Percentiles rank a stretch among this genome's conserved stretches.
Evolutionary conservation across 768 basidiomycete genomes (phyloP).

Genomic region (Rhizopogon vesiculosus): DNA sequence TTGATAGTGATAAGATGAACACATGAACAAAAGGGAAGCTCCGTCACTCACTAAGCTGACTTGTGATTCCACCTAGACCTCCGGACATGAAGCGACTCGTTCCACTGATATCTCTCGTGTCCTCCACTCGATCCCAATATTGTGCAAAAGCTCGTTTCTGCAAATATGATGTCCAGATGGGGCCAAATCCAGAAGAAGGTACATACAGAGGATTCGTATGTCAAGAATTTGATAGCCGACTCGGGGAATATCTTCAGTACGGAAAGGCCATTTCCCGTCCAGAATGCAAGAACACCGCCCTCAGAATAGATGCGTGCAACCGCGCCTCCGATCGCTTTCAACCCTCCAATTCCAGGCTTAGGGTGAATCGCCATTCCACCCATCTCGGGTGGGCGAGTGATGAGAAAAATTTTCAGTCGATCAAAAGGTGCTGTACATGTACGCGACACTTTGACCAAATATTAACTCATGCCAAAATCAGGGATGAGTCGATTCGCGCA

Average conservation of each 20-base stretch:
- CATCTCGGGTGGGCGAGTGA: slow-evolving; percentile 79
- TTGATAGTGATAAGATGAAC: slow-evolving; percentile 27
- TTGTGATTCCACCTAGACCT: slow-evolving; percentile 91
- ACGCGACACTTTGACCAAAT: slow-evolving; percentile 70
- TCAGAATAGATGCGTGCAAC: slow-evolving; percentile 81
- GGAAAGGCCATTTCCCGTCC: slow-evolving; percentile 96
- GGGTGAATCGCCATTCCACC: slow-evolving; percentile 46
- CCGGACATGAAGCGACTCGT: slow-evolving; percentile 92
- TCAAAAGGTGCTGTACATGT: slow-evolving; percentile 98
- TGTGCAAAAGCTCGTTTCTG: slow-evolving; percentile 94
- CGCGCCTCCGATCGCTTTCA: slow-evolving; percentile 66
- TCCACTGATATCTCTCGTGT: slow-evolving; percentile 84
- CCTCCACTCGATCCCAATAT: slow-evolving; percentile 88
- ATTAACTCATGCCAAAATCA: not conserved
- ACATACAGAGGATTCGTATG: slow-evolving; percentile 90
- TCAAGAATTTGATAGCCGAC: slow-evolving; percentile 97
- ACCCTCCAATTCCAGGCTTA: slow-evolving; percentile 43
- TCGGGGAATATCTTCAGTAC: slow-evolving; percentile 96
- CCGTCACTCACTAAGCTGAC: slow-evolving; percentile 73
- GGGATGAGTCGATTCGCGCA: slow-evolving; percentile 30
- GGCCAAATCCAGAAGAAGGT: slow-evolving; percentile 10
- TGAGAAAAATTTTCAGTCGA: slow-evolving; percentile 92
- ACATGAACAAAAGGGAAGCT: slow-evolving; percentile 3
- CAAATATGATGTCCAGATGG: slow-evolving; percentile 11
- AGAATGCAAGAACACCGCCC: slow-evolving; percentile 87